Evolutionary conservation across 495 filamentous ascomycete genomes (phyloP).

Genomic region (Collariella sp.): DNA sequence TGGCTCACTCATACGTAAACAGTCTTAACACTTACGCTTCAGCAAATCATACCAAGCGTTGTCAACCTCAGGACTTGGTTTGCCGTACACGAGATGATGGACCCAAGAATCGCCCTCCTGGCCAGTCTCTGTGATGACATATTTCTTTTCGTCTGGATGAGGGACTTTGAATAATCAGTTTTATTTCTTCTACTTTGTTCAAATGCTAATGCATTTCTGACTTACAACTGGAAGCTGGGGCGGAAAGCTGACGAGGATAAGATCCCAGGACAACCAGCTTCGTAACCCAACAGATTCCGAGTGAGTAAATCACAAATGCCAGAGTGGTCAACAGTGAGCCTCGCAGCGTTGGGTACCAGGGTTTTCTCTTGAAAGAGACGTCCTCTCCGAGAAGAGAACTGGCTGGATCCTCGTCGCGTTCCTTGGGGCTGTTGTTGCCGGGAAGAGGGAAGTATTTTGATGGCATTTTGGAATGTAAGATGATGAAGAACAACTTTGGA

Average conservation of each 20-base stretch:
- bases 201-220: neutral
- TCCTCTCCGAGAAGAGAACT: neutral
- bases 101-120: neutral
- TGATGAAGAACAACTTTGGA: neutral
- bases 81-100: constrained; percentile 2
- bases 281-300: constrained; percentile 1
- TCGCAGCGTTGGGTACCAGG: neutral
- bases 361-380: neutral
- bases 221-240: constrained; percentile 1
- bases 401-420: neutral
- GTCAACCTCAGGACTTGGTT: constrained; percentile 6
- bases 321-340: neutral
- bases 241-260: neutral
- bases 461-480: neutral
- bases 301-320: neutral
- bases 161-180: neutral
- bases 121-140: constrained; percentile 1
- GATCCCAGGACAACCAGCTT: neutral
- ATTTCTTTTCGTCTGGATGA: constrained; percentile 7
- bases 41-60: constrained; percentile 8
- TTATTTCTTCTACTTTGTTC: neutral
- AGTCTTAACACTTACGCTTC: neutral
- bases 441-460: neutral
- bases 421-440: neutral
- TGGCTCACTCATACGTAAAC: too few relatives aligned